phyloP scores from a whole-genome alignment of 768 basidiomycete species.

The Chlorophyllum brunneum region DNA sequence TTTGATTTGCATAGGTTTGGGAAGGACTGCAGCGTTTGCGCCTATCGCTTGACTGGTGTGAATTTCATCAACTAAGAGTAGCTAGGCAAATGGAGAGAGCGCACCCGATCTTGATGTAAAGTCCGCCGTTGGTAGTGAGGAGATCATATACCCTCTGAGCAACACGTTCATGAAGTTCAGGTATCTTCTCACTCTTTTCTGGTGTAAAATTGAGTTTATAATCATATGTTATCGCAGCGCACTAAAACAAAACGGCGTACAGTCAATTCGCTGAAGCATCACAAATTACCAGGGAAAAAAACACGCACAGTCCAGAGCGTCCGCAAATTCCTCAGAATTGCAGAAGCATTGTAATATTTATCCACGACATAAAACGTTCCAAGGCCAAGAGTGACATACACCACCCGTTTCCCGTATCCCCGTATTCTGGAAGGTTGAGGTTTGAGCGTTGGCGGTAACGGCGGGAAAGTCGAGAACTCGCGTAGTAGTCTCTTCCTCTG shows the following conservation, averaged over 20 bases:
- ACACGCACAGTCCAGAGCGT: slow-evolving; percentile 47
- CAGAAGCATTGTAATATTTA: slow-evolving; percentile 52
- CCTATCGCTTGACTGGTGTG: slow-evolving; percentile 66
- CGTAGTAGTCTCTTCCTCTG: not conserved
- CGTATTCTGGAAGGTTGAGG: not conserved
- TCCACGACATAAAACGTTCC: slow-evolving; percentile 44
- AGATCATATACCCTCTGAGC: slow-evolving; percentile 74
- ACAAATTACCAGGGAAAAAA: not conserved
- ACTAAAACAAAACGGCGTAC: slow-evolving; percentile 33
- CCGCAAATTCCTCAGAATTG: slow-evolving; percentile 48
- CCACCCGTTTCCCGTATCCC: slow-evolving; percentile 20
- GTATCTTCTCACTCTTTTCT: slow-evolving; percentile 67
- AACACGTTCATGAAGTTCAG: slow-evolving; percentile 80
- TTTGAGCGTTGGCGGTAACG: not conserved
- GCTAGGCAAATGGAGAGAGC: not conserved
- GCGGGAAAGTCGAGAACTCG: not conserved
- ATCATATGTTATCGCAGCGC: slow-evolving; percentile 66
- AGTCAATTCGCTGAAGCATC: not conserved
- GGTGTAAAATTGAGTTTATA: slow-evolving; percentile 89
- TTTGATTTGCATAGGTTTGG: slow-evolving; percentile 76
- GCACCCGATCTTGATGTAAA: slow-evolving; percentile 80
- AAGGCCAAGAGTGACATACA: slow-evolving; percentile 34
- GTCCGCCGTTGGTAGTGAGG: slow-evolving; percentile 76
- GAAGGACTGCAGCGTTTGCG: slow-evolving; percentile 82
- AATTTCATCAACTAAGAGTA: not conserved